Percentiles rank a stretch among this genome's conserved stretches.
These are phyloP conservation scores for Fusarium sambucinum DNA, from an alignment of 2,329 filamentous ascomycete genomes.

Conservation along the genomic window DNA sequence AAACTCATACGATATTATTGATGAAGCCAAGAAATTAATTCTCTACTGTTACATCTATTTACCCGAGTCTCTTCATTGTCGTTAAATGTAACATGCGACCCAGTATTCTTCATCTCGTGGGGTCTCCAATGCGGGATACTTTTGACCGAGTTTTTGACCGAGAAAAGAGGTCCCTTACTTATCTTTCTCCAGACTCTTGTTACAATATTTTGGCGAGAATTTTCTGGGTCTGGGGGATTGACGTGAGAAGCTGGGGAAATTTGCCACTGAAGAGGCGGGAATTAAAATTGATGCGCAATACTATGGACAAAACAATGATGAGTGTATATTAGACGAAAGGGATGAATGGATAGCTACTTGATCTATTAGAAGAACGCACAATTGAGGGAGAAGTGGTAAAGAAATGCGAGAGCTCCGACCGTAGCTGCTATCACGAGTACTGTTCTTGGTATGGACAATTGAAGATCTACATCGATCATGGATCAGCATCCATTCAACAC, in stretches of 20 bases:
- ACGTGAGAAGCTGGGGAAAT: constrained; percentile 22
- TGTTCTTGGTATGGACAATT: background rate
- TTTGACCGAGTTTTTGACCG: constrained; percentile 27
- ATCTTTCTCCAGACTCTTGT: constrained; percentile 11
- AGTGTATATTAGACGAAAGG: background rate
- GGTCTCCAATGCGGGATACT: constrained; percentile 11
- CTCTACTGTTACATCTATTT: background rate
- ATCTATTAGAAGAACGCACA: too few species aligned
- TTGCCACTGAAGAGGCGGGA: constrained; percentile 7
- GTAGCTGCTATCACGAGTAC: background rate
- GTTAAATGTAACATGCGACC: constrained; percentile 9
- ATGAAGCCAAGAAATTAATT: background rate
- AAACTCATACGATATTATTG: background rate
- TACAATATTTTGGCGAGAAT: constrained; percentile 14
- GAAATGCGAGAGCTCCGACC: background rate
- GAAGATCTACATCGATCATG: background rate
- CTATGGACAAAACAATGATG: background rate
- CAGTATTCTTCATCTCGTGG: constrained; percentile 11
- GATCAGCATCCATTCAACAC: background rate
- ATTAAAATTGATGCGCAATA: background rate
- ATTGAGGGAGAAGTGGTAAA: background rate
- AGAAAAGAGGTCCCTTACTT: background rate
- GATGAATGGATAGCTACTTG: too few species aligned
- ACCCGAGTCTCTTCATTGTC: background rate
- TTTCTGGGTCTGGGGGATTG: constrained; percentile 23